Base-by-base conservation (phyloP, 1,139 yeast species). In the Debaryomyces singareniensis region DNA sequence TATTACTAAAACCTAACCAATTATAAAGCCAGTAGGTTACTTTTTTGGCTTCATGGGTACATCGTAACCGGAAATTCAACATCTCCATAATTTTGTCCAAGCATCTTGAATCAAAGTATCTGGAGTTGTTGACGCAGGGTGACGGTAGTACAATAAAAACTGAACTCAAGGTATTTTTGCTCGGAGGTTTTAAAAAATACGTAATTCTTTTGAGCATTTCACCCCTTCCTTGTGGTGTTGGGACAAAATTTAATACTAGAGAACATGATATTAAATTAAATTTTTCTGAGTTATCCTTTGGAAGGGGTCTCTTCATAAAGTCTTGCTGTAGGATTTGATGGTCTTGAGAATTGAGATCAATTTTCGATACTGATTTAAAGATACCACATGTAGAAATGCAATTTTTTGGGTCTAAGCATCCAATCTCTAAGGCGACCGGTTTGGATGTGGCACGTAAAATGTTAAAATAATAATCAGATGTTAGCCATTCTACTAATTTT, bases 241-340 rank as follows among this genome's bases (percentile, higher is more conserved):
- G 86, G 1, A 89, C 96, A 54, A 85, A 89, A 49, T 89, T 89
- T 13, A 89, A 63, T 24, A 89, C 98, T 37, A 89, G 56, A 0
- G 96, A 86, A 39, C 95, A 80, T 3, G 95, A 83, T 1, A 89
- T 64, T 22, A 84, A 48, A 42, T 81, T 71, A 50, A 78, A 87
- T 33, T 53, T 62, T 3, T 73, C 78, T 0, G 34, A 25, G 2
- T 55, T 59, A 5, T 30, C 22, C 3, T 38, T 35, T 0, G 95
- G 93, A 3, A 75, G 37, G 3, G 86, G 83, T 32, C 91, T 61
- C 28, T 75, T 63, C 89, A 89, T 82, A 47, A 89, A 89, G 51
- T 91, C 93, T 52, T 85, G 94, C 52, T 83, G 71, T 24, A 66
- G 34, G 11, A 89, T 87, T 9, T 62, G 55, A 0, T 79, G 81